These are phyloP conservation scores for Exophiala dermatitidis DNA, from an alignment of 2,329 filamentous ascomycete species.

Conservation along the genomic window DNA sequence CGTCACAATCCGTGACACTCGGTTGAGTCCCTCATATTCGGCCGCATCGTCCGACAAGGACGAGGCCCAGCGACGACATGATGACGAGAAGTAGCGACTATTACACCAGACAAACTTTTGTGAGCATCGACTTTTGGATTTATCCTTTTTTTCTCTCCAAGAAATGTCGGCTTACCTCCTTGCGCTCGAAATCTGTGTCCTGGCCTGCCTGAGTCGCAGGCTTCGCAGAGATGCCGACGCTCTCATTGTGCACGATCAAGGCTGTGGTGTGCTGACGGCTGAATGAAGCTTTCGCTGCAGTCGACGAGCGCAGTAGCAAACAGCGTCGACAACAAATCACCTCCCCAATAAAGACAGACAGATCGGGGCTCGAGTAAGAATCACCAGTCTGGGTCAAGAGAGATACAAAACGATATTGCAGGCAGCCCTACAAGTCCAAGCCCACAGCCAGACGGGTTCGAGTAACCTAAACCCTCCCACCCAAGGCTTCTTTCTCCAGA, in stretches of 20 bases:
- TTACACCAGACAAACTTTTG: not conserved
- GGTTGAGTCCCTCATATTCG: conserved; percentile 56
- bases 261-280: too few relatives aligned
- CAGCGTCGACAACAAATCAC: too few relatives aligned
- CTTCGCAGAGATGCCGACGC: conserved; percentile 18
- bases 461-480: not conserved
- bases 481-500: not conserved
- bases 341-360: too few relatives aligned
- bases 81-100: conserved; percentile 19
- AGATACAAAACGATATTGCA: too few relatives aligned
- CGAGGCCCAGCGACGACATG: not conserved
- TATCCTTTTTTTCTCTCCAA: too few relatives aligned
- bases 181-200: conserved; percentile 1
- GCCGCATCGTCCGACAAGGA: conserved; percentile 3
- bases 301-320: too few relatives aligned
- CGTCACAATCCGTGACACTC: conserved; percentile 74
- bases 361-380: too few relatives aligned
- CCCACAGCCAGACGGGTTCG: too few relatives aligned
- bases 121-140: too few relatives aligned
- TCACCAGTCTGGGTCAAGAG: too few relatives aligned
- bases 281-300: too few relatives aligned
- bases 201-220: conserved; percentile 18
- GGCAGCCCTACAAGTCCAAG: too few relatives aligned
- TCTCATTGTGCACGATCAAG: conserved; percentile 9
- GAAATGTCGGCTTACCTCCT: conserved; percentile 3